These are phyloP conservation scores for Olyra latifolia DNA, from an alignment of 176 grass and related monocot species.

Conservation along the genomic window DNA sequence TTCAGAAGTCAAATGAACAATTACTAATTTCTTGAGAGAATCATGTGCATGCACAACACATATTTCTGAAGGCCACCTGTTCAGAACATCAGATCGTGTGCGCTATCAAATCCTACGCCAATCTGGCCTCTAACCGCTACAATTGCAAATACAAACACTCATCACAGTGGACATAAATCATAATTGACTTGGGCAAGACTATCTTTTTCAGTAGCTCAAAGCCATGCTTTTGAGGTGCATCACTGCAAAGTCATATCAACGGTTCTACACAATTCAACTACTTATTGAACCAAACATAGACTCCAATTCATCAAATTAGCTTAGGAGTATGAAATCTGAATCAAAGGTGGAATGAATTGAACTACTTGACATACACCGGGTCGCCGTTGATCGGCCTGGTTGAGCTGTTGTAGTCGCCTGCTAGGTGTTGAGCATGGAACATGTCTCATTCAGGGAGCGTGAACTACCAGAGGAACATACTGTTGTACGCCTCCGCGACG, in stretches of 20 bases:
- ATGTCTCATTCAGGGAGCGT: constrained; percentile 99
- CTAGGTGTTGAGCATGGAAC: constrained; percentile 89
- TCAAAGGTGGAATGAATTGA: neutral
- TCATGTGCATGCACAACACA: neutral
- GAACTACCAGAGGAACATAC: constrained; percentile 89
- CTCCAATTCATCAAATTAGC: neutral
- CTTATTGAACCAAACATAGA: neutral
- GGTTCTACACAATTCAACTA: constrained; percentile 26
- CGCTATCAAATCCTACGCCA: neutral
- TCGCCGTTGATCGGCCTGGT: constrained; percentile 86
- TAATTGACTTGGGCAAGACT: constrained; percentile 64
- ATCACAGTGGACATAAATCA: neutral
- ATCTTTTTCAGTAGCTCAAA: constrained; percentile 89
- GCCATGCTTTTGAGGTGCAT: constrained; percentile 83
- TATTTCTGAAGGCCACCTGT: neutral
- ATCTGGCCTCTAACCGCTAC: neutral
- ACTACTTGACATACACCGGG: constrained; percentile 80
- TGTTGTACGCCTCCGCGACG: constrained; percentile 87
- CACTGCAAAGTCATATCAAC: constrained; percentile 45
- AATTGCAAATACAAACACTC: neutral
- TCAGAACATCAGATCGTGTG: constrained; percentile 8
- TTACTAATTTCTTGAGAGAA: neutral
- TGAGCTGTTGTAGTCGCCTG: constrained; percentile 86
- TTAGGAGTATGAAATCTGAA: neutral
- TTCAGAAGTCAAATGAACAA: neutral